Evolutionary conservation across 1,284 basidiomycete species (phyloP).

Genomic region (Cryptococcus hybrid): DNA sequence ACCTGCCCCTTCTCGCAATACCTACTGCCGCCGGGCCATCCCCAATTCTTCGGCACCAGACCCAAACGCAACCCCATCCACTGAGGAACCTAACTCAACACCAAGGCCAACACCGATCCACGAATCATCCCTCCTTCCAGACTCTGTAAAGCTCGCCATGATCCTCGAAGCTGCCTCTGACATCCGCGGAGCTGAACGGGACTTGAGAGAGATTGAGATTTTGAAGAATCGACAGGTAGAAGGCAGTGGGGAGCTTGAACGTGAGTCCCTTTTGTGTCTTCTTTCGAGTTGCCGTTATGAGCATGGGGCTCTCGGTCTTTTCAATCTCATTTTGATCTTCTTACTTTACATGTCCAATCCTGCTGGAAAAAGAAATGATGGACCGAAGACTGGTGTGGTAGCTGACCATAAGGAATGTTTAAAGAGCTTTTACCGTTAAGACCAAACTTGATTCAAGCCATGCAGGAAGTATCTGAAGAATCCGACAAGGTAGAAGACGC

Average conservation of each 20-base stretch:
- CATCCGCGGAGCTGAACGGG: constrained; percentile 34
- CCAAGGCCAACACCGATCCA: background rate
- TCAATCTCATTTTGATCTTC: background rate
- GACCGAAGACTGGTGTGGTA: too few species aligned
- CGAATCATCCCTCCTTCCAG: constrained; percentile 26
- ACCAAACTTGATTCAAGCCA: constrained; percentile 16
- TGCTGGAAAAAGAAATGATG: too few species aligned
- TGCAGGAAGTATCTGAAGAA: constrained; percentile 8
- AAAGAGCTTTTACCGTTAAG: constrained; percentile 31
- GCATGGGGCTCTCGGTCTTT: background rate
- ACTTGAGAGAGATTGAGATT: constrained; percentile 40
- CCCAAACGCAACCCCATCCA: background rate
- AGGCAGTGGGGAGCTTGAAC: constrained; percentile 34
- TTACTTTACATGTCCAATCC: too few species aligned
- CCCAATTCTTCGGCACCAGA: background rate
- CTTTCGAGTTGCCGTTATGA: background rate
- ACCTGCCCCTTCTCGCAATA: background rate
- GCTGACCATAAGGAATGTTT: background rate
- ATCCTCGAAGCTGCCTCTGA: constrained; percentile 38
- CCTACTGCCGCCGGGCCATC: background rate
- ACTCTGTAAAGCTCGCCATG: constrained; percentile 30
- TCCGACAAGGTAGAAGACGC: constrained; percentile 15
- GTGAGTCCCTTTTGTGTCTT: constrained; percentile 18
- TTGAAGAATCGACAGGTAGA: constrained; percentile 29
- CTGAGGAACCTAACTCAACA: background rate